Conservation (phyloP, 1,284 basidiomycete genomes). For the Ganoderma lingzhi region DNA sequence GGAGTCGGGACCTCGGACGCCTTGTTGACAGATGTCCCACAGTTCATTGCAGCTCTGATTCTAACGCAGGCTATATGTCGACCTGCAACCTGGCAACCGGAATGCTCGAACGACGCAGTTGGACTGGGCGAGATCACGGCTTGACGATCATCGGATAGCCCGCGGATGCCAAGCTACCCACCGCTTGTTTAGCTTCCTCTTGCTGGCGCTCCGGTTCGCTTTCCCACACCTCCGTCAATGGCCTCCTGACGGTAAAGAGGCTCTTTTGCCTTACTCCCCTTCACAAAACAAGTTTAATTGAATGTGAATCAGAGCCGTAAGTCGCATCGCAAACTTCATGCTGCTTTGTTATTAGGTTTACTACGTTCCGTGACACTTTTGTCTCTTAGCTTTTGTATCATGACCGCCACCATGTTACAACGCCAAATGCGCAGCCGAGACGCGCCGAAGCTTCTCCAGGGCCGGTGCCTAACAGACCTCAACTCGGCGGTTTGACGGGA, state of each 20-base stretch:
- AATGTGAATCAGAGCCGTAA: neutral
- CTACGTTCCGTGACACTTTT: neutral
- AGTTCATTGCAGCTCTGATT: neutral
- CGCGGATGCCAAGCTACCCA: neutral
- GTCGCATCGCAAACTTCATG: neutral
- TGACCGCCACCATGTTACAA: neutral
- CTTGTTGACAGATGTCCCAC: neutral
- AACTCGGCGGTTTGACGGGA: slow-evolving; percentile 20
- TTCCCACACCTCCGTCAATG: neutral
- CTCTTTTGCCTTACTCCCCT: neutral
- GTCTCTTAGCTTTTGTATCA: neutral
- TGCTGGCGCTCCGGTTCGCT: neutral
- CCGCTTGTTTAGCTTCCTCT: neutral
- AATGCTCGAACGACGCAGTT: neutral
- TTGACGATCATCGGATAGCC: slow-evolving; percentile 7
- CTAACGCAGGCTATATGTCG: neutral
- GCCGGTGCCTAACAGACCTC: slow-evolving; percentile 23
- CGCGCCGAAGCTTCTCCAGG: slow-evolving; percentile 24
- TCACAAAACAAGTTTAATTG: neutral
- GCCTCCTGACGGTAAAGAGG: neutral
- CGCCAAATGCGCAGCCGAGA: slow-evolving; percentile 5
- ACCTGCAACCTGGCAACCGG: neutral
- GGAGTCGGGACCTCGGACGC: neutral
- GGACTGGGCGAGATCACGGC: neutral
- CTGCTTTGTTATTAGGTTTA: neutral